Evolutionary conservation across 2,329 filamentous ascomycete genomes (phyloP), one percentile per base, ranked within the genome.

Genomic region (Neoscytalidium dimidiatum): DNA sequence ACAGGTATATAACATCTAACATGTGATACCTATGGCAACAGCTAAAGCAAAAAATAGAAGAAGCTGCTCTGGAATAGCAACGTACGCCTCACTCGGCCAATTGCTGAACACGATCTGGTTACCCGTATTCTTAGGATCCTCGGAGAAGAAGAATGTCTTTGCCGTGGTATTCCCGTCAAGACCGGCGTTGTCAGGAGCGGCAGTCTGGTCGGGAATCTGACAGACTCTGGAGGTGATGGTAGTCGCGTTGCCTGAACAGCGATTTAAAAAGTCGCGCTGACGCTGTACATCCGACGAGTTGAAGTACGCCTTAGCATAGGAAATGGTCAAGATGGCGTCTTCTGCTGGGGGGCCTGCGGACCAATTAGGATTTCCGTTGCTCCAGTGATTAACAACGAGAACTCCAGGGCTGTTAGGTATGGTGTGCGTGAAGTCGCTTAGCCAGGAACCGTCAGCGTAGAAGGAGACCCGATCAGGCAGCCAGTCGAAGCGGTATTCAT

Each of bases 401-500:
- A 89, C 86, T 1, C 91, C 91, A 0, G 87, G 78, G 9, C 80
- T 77, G 2, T 79, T 80, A 0, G 91, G 91, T 21, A 91, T 81
- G 1, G 83, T 82, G 2, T 80, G 72, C 0, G 76, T 80, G 81
- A 91, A 88, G 53, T 81, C 79, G 29, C 84, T 81, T 13, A 92
- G 77, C 8, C 83, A 75, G 9, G 77, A 63, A 46, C 85, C 85
- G 74, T 94, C 90, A 1, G 87, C 88, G 72, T 88, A 92, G 76
- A 92, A 94, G 13, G 84, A 74, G 11, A 94, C 88, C 0, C 79
- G 80, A 0, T 80, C 82, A 0, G 85, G 83, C 14, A 88, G 75
- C 79, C 90, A 93, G 76, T 94, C 91, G 74, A 94, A 90, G 38
- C 91, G 89, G 72, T 93, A 93, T 77, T 94, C 91, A 76, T 94